These are phyloP conservation scores for Yamagishiella unicocca DNA, from an alignment of 139 green algal genomes.

Conservation along the genomic window DNA sequence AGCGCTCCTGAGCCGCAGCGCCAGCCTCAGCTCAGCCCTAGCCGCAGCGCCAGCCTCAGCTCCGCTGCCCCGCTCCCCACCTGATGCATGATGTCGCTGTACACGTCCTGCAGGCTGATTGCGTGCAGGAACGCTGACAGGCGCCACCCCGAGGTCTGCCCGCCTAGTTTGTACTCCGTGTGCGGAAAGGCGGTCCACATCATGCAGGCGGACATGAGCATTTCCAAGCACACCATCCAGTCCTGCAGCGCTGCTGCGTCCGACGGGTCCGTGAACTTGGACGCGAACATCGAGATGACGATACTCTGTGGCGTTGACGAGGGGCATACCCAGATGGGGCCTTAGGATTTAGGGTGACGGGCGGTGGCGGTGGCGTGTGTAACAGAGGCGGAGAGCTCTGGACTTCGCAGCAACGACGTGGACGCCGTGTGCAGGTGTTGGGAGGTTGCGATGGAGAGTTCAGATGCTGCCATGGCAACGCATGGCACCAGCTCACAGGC, in stretches of 20 bases:
- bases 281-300: conserved; percentile 74
- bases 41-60: too few species aligned
- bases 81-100: conserved; percentile 91
- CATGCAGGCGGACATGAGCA: conserved; percentile 86
- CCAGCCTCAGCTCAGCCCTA: too few species aligned
- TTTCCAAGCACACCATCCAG: conserved; percentile 96
- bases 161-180: conserved; percentile 80
- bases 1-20: too few species aligned
- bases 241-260: conserved; percentile 92
- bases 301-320: conserved; percentile 70
- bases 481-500: too few species aligned
- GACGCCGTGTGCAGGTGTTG: too few species aligned
- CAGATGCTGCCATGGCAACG: too few species aligned
- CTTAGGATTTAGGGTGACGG: too few species aligned
- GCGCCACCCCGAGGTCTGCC: conserved; percentile 47
- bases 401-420: too few species aligned
- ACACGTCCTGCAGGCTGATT: conserved; percentile 90
- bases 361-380: too few species aligned
- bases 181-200: conserved; percentile 94
- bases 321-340: too few species aligned
- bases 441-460: too few species aligned
- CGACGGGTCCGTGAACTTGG: conserved; percentile 63
- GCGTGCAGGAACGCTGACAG: conserved; percentile 81
- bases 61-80: conserved; percentile 44
- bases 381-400: too few species aligned